Conservation (phyloP, 2,329 filamentous ascomycete species). For the Coniella vitis region DNA sequence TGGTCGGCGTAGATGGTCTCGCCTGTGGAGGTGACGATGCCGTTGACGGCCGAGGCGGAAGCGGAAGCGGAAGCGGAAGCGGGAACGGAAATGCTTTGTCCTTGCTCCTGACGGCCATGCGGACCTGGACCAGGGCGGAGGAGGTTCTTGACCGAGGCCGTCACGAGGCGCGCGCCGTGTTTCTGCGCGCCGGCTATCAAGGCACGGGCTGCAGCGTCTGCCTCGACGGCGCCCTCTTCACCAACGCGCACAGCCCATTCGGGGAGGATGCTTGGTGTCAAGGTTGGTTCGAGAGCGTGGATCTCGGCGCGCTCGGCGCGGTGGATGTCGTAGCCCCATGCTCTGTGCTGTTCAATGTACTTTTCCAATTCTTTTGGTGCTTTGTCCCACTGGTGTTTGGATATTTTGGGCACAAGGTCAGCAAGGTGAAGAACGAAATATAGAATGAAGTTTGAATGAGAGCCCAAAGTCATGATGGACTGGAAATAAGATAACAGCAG, state of each 20-base stretch:
- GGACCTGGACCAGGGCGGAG: conserved; percentile 12
- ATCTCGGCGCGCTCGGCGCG: conserved; percentile 19
- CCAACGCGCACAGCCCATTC: conserved; percentile 44
- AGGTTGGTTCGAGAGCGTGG: conserved; percentile 18
- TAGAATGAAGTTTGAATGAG: no score
- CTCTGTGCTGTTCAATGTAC: conserved; percentile 18
- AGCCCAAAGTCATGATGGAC: no score
- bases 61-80: background rate
- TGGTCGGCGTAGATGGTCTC: conserved; percentile 21
- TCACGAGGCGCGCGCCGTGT: conserved; percentile 15
- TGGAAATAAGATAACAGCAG: background rate
- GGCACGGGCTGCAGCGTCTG: conserved; percentile 20
- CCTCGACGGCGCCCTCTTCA: conserved; percentile 28
- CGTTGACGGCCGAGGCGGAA: conserved; percentile 6
- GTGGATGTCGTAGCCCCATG: conserved; percentile 24
- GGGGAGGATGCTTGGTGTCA: conserved; percentile 12
- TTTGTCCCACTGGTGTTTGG: conserved; percentile 17
- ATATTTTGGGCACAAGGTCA: background rate
- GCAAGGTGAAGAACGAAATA: no score
- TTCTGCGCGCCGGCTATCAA: conserved; percentile 18
- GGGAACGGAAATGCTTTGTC: no score
- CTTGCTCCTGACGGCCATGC: no score
- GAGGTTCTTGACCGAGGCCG: conserved; percentile 16
- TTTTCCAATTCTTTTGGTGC: conserved; percentile 20
- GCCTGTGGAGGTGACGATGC: conserved; percentile 16